Evolutionary conservation across 129 eudicot species (phyloP).

Genomic region (Daucus carota): DNA sequence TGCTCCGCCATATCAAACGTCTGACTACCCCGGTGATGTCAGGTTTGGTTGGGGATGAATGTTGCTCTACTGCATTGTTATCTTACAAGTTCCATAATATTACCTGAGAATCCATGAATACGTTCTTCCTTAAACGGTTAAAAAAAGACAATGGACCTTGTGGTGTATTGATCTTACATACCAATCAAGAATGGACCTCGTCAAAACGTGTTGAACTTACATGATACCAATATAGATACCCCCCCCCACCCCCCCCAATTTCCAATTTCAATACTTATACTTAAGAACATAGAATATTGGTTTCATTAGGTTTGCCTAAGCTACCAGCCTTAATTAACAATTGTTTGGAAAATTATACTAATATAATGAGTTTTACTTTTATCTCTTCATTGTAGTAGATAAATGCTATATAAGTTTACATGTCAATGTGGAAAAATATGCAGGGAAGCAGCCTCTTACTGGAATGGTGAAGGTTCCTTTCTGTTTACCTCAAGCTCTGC

Average conservation of each 20-base stretch:
- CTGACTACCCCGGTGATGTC: slow-evolving; percentile 76
- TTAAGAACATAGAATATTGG: neutral
- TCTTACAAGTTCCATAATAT: neutral
- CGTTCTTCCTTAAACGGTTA: too few species aligned
- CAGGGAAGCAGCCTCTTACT: slow-evolving; percentile 70
- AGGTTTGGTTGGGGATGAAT: slow-evolving; percentile 33
- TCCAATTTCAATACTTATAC: too few species aligned
- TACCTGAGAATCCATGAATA: too few species aligned
- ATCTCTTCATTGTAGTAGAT: neutral
- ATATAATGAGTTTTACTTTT: neutral
- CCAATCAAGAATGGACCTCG: too few species aligned
- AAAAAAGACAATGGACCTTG: too few species aligned
- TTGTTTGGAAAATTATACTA: neutral
- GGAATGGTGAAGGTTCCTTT: slow-evolving; percentile 96
- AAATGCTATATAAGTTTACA: neutral
- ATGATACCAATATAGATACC: too few species aligned
- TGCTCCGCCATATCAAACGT: slow-evolving; percentile 76
- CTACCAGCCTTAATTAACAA: neutral
- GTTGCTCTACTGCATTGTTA: neutral
- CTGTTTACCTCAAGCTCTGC: slow-evolving; percentile 96
- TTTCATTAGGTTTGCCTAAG: neutral
- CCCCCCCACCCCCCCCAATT: too few species aligned
- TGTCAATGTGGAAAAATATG: slow-evolving; percentile 8
- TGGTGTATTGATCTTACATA: neutral
- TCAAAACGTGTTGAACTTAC: too few species aligned